Conservation (phyloP, 805 yeast genomes). For the Candida rishiriensis region DNA sequence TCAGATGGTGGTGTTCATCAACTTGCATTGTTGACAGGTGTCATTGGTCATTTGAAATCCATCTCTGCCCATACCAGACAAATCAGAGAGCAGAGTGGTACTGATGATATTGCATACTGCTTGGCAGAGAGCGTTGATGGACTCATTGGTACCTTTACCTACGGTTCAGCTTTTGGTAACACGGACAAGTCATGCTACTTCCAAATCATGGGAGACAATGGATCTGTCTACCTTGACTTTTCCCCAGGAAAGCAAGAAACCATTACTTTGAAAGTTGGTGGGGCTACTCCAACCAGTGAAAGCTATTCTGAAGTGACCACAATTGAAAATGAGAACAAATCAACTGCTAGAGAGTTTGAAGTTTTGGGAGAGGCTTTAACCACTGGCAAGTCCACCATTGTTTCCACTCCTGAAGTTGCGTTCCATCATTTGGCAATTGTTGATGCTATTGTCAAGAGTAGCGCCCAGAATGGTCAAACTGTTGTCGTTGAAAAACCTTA, state of each 20-base stretch:
- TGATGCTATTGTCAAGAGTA: conserved; percentile 78
- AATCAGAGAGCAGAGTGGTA: conserved; percentile 71
- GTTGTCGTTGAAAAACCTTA: conserved; percentile 28
- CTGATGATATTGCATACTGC: conserved; percentile 76
- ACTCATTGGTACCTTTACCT: conserved; percentile 77
- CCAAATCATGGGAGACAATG: conserved; percentile 73
- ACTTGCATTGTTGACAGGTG: conserved; percentile 76
- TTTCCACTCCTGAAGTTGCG: conserved; percentile 63
- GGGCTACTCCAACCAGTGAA: conserved; percentile 50
- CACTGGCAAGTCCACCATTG: conserved; percentile 19
- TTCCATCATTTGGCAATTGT: conserved; percentile 92
- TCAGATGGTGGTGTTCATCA: conserved; percentile 98
- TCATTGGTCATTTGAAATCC: conserved; percentile 67
- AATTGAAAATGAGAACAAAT: conserved; percentile 40
- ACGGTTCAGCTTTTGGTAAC: conserved; percentile 84
- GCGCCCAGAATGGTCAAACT: conserved; percentile 39
- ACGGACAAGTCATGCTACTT: conserved; percentile 64
- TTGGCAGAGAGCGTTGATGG: conserved; percentile 56
- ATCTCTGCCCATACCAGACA: conserved; percentile 78
- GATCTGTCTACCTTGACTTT: conserved; percentile 67
- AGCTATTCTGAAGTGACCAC: conserved; percentile 30
- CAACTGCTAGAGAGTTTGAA: conserved; percentile 41
- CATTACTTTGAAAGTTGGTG: conserved; percentile 41
- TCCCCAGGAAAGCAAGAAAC: conserved; percentile 43
- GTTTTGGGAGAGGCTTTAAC: conserved; percentile 38